Percentiles rank a stretch among this genome's conserved stretches.
phyloP scores from a whole-genome alignment of 139 green algal genomes.

The Micractinium conductrix region DNA sequence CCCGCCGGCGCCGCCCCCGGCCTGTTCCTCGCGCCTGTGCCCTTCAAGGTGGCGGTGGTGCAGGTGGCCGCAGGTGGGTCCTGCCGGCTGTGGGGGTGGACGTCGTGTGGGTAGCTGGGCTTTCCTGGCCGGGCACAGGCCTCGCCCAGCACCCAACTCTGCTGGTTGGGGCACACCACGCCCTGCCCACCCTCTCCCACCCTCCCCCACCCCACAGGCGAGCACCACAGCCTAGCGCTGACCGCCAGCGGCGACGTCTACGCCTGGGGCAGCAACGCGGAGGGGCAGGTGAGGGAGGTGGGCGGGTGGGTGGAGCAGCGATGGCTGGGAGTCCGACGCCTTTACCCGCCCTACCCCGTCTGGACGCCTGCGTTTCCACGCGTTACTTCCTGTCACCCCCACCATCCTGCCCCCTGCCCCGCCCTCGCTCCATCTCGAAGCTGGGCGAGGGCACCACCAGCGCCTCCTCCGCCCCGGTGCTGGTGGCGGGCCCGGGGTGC shows the following conservation, averaged over 20 bases:
- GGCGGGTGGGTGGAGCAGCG: too few relatives aligned
- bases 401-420: too few relatives aligned
- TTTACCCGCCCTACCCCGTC: too few relatives aligned
- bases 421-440: too few relatives aligned
- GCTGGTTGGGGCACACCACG: not conserved
- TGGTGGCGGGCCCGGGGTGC: slow-evolving; percentile 21
- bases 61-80: slow-evolving; percentile 48
- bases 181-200: too few relatives aligned
- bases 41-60: slow-evolving; percentile 44
- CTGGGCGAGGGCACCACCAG: not conserved
- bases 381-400: too few relatives aligned
- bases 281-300: too few relatives aligned
- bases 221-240: slow-evolving; percentile 89
- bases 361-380: too few relatives aligned
- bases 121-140: not conserved
- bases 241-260: slow-evolving; percentile 79
- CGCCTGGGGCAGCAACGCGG: slow-evolving; percentile 76
- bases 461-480: not conserved
- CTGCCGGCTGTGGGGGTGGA: not conserved
- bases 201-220: slow-evolving; percentile 57
- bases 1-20: not conserved
- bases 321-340: too few relatives aligned
- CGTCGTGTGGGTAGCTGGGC: not conserved
- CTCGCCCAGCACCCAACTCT: too few relatives aligned
- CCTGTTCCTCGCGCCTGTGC: slow-evolving; percentile 26